phyloP scores from a whole-genome alignment of 495 filamentous ascomycete species.

The Chlorociboria aeruginascens region DNA sequence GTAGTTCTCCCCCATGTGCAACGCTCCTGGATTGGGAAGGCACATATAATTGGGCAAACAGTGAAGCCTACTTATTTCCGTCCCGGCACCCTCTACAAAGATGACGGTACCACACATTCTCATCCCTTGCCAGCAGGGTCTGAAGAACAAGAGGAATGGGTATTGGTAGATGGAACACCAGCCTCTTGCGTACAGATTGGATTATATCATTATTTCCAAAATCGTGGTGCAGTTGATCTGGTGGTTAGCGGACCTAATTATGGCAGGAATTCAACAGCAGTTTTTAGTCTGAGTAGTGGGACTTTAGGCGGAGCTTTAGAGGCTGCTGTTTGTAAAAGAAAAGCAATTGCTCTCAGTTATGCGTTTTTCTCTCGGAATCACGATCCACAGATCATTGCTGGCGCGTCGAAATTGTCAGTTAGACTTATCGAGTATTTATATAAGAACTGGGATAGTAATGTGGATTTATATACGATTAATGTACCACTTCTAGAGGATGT shows the following conservation, averaged over 20 bases:
- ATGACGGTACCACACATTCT: slow-evolving; percentile 53
- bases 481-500: slow-evolving; percentile 66
- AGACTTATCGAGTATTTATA: slow-evolving; percentile 66
- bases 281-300: slow-evolving; percentile 81
- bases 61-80: slow-evolving; percentile 87
- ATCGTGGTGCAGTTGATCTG: slow-evolving; percentile 67
- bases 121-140: slow-evolving; percentile 35
- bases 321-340: slow-evolving; percentile 69
- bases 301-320: slow-evolving; percentile 89
- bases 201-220: slow-evolving; percentile 73
- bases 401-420: slow-evolving; percentile 57
- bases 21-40: slow-evolving; percentile 96
- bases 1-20: slow-evolving; percentile 86
- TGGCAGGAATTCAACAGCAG: slow-evolving; percentile 82
- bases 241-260: slow-evolving; percentile 91
- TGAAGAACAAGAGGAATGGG: slow-evolving; percentile 72
- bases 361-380: slow-evolving; percentile 73
- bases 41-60: slow-evolving; percentile 78
- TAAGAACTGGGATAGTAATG: slow-evolving; percentile 58
- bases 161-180: slow-evolving; percentile 80
- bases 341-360: slow-evolving; percentile 72
- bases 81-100: slow-evolving; percentile 46
- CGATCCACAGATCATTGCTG: slow-evolving; percentile 63
- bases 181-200: slow-evolving; percentile 86
- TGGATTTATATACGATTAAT: slow-evolving; percentile 81